Conservation (phyloP, 202 grass and related monocot species). For the Digitaria exilis region DNA sequence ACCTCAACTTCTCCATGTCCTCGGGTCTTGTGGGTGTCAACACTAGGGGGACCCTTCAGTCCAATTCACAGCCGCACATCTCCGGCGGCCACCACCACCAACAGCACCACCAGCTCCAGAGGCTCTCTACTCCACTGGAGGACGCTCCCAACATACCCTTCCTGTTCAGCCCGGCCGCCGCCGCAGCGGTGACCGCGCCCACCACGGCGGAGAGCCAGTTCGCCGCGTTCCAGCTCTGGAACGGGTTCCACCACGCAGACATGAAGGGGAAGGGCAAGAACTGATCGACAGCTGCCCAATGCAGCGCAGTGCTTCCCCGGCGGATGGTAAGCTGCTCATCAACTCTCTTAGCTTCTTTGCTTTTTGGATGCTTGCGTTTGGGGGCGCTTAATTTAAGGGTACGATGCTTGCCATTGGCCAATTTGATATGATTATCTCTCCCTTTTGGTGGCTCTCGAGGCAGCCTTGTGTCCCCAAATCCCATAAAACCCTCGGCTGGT, state of each 20-base stretch:
- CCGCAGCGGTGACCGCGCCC: slow-evolving; percentile 26
- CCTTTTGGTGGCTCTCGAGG: slow-evolving; percentile 66
- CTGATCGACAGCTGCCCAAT: slow-evolving; percentile 48
- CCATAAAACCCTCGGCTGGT: slow-evolving; percentile 53
- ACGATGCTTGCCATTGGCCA: slow-evolving; percentile 47
- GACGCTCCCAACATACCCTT: slow-evolving; percentile 75
- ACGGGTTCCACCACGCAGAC: slow-evolving; percentile 62
- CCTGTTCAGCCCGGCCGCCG: slow-evolving; percentile 51
- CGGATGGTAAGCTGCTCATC: slow-evolving; percentile 36
- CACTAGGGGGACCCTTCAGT: slow-evolving; percentile 95
- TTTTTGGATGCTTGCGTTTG: slow-evolving; percentile 59
- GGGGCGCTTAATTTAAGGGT: slow-evolving; percentile 47
- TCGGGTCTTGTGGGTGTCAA: slow-evolving; percentile 71
- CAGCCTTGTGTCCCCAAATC: slow-evolving; percentile 63
- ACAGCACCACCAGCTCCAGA: slow-evolving; percentile 56
- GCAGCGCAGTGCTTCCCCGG: slow-evolving; percentile 26
- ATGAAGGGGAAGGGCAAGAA: slow-evolving; percentile 87
- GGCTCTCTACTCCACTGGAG: slow-evolving; percentile 57
- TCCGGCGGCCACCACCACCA: slow-evolving; percentile 60
- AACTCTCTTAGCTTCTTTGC: slow-evolving; percentile 35
- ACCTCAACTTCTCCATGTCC: slow-evolving; percentile 83
- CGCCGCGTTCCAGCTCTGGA: slow-evolving; percentile 68
- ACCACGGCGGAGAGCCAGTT: slow-evolving; percentile 63
- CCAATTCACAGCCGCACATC: slow-evolving; percentile 77
- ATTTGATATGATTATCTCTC: slow-evolving; percentile 56